phyloP scores from a whole-genome alignment of 73 alveolate genomes.

The Breviolum minutum region DNA sequence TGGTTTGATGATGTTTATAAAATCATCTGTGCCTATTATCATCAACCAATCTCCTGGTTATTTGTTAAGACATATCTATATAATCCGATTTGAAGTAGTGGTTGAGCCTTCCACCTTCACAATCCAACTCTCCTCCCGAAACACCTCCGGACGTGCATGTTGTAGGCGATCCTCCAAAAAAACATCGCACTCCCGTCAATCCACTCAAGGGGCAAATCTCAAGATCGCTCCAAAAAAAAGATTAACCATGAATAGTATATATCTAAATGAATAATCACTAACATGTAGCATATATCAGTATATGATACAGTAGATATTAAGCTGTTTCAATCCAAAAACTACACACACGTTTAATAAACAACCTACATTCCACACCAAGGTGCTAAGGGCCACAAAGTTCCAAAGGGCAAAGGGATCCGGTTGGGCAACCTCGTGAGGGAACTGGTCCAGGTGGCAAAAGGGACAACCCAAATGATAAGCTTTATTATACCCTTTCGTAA shows the following conservation, averaged over 20 bases:
- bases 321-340: neutral
- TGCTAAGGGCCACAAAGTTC: constrained; percentile 67
- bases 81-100: no score
- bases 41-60: no score
- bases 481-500: no score
- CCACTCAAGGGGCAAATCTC: neutral
- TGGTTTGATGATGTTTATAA: no score
- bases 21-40: no score
- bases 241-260: no score
- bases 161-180: constrained; percentile 67
- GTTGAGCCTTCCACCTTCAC: neutral
- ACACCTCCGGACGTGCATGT: constrained; percentile 79
- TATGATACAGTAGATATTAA: neutral
- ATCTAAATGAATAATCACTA: no score
- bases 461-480: no score
- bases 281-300: no score
- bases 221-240: no score
- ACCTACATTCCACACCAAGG: neutral
- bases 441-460: neutral
- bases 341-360: neutral
- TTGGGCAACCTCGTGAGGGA: neutral
- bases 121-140: neutral
- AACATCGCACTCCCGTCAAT: neutral
- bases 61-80: no score
- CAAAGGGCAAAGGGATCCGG: constrained; percentile 76